Evolutionary conservation across 345 rosid genomes (phyloP), one percentile per base, ranked within the genome.

Genomic region (Pugionium cornutum): DNA sequence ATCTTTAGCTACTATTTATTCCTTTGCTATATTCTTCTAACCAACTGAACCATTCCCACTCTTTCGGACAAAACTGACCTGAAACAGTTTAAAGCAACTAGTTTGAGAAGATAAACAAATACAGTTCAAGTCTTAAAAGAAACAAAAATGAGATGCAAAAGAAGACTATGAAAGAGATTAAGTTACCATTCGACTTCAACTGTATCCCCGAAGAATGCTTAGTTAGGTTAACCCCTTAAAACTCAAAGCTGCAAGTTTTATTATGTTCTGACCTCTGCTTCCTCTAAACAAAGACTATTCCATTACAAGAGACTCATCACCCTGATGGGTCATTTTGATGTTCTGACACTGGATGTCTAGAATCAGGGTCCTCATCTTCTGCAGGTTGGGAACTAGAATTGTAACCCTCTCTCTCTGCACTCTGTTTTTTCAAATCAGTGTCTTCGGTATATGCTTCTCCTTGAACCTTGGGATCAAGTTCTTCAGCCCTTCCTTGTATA

Each of bases 381-480:
- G 48, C 35, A 62, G 18, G 18, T 18, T 18, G 18, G 18, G 18
- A 18, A 18, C 18, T 18, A 18, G 56, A 37, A 6, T 3, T 47
- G 10, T 10, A 65, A 64, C 50, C 40, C 11, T 64, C 53, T 11
- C 46, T 64, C 60, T 64, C 58, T n/a, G 45, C 9, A 57, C 18
- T 53, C 57, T 41, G 59, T 48, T 33, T 57, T 53, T 53, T 56
- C 11, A 57, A 56, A n/a, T 56, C 47, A 9, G 1, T 56, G 53
- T 48, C 18, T 39, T 53, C 53, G 2, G 31, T 62, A 61, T 36
- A 58, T 47, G n/a, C 8, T 56, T 71, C 70, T 41, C 62, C 65
- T 48, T 3, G 33, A 41, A 33, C 39, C 10, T 65, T 50, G 42
- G 42, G 8, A 51, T 65, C 61, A 36, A 9, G 43, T 65, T 65